Evolutionary conservation across 192 early-diverging fungal species (phyloP).

Genomic region (Coemansia asiatica): DNA sequence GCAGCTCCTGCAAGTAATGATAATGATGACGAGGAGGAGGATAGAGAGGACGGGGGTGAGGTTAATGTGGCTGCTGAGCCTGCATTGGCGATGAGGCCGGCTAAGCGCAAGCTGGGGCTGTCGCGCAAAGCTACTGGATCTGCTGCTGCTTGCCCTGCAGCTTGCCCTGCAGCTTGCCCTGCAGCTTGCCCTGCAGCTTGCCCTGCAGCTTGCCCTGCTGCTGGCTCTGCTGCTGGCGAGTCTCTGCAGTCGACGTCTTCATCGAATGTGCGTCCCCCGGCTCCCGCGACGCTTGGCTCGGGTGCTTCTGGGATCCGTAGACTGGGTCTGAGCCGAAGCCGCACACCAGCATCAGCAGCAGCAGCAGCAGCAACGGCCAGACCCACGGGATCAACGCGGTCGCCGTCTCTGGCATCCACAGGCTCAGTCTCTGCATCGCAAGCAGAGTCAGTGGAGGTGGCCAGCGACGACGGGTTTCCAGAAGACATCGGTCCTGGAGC

Average conservation of each 20-base stretch:
- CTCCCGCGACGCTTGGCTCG: conserved; percentile 15
- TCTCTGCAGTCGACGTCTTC: neutral
- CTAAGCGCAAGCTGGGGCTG: conserved; percentile 16
- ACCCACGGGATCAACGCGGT: neutral
- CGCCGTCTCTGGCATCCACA: neutral
- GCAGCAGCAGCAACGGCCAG: neutral
- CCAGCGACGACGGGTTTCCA: conserved; percentile 24
- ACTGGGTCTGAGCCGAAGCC: conserved; percentile 46
- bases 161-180: too few relatives aligned
- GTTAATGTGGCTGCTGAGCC: conserved; percentile 7
- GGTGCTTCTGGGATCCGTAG: conserved; percentile 24
- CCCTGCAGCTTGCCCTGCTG: too few relatives aligned
- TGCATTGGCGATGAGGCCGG: neutral
- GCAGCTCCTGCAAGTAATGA: conserved; percentile 18
- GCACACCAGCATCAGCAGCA: too few relatives aligned
- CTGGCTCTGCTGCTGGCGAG: neutral
- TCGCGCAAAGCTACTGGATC: conserved; percentile 23
- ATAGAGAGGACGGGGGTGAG: neutral
- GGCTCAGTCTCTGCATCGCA: conserved; percentile 20
- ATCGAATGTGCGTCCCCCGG: conserved; percentile 4
- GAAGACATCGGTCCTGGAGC: neutral
- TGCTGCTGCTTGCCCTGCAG: too few relatives aligned
- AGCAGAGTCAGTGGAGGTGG: conserved; percentile 37
- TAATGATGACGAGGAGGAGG: conserved; percentile 5
- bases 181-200: too few relatives aligned